Evolutionary conservation across 1,284 basidiomycete species (phyloP), one percentile per base, ranked within the genome.

Genomic region (Rhodotorula sp.): DNA sequence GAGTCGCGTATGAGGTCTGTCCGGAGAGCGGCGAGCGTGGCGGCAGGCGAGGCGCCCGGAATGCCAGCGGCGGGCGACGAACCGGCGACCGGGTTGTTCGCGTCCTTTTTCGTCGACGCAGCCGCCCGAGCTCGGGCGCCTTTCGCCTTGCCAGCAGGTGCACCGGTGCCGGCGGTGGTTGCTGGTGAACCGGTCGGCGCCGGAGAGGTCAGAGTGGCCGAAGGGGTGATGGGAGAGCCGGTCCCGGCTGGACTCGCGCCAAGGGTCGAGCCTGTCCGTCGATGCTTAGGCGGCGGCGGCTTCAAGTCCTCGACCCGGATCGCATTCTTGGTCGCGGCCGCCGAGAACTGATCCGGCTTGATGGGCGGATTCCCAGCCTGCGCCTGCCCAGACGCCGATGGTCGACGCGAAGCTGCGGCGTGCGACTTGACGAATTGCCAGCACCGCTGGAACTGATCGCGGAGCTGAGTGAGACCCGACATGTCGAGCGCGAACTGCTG

Each of bases 231-330:
- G 3, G 77, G 77, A 7, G 76, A 75, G n/a, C 70, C 64, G 7
- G 70, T 51, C 8, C 60, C 65, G 16, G 73, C 64, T 2, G 74
- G 62, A 43, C 71, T 63, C 47, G 63, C 64, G 18, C 65, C 72
- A n/a, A 68, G 59, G 8, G 51, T 47, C 5, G 73, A 74, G 0
- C 62, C 65, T 1, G 67, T 71, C 3, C 78, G 68, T 21, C 73
- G 68, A 29, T 76, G 75, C 52, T 77, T 77, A n/a, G 62, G 23
- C 20, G 78, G 76, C 7, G 78, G 78, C 12, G 76, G 78, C 51
- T 76, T 75, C 46, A 77, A 66, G 60, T 77, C 76, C 62, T 78
- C 74, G 29, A 76, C 69, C 7, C 70, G 69, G 1, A 78, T 46
- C 5, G 67, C 75, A 47, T 74, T 75, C 66, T 74, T 73, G 47